Base-by-base conservation (phyloP, 2,329 filamentous ascomycete genomes). In the Alternaria solani region DNA sequence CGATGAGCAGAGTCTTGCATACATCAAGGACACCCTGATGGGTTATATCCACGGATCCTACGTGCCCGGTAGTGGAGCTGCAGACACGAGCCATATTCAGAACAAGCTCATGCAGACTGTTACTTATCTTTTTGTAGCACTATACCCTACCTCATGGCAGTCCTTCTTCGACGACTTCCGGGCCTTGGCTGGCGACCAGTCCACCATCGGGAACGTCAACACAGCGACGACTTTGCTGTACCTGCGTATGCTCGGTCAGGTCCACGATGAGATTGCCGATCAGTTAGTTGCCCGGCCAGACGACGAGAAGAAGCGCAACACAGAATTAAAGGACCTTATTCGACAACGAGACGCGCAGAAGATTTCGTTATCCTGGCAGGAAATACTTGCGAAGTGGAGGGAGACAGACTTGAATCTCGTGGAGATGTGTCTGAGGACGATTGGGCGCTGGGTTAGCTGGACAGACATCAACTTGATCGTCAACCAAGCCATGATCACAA, bases 361-460 rank as follows among this genome's bases (percentile, higher is more conserved):
- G 78, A 91, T 99, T 67, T 91, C 93, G 43, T 84, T 86, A 61
- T 94, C 93, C 4, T 99, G 95, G 95, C 92, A 95, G 78, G 91
- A 96, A 73, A 90, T 99, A 44, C 85, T 99, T 56, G 85, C 88
- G 11, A 88, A 90, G 71, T 98, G 94, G 86, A 84, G 85, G 67
- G 87, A 87, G 70, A 79, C 81, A 57, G 86, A 86, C 73, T 84
- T 88, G 58, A 87, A 91, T 67, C 86, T 98, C 59, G 86, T 96
- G 43, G 93, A 97, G 78, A 89, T 96, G 85, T 94, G 92, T 70
- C 85, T 99, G 54, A 93, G 91, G 79, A 91, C 93, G n/a, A 88
- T 99, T 66, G 93, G 93, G 38, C 95, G 94, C 78, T 99, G 95
- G 94, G 93, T 97, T 62, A 96, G 93, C 85, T 99, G 95, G 95